These are phyloP conservation scores for Lunularia cruciata DNA, from an alignment of 225 moss, liverwort and hornwort species.

Conservation along the genomic window DNA sequence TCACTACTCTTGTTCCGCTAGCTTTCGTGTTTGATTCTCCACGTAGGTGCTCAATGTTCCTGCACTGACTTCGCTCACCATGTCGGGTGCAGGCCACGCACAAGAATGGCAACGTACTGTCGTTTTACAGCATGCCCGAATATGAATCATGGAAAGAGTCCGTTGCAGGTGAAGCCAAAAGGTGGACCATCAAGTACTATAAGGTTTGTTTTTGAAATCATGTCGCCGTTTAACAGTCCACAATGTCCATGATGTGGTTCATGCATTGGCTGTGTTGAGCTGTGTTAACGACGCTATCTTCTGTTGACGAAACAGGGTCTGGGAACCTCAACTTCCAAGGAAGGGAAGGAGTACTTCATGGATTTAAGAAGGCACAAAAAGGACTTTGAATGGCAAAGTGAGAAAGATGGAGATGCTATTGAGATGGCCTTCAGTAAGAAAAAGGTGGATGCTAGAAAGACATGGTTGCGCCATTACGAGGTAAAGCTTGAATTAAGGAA, in stretches of 20 bases:
- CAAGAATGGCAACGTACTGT: slow-evolving; percentile 50
- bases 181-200: slow-evolving; percentile 98
- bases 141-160: slow-evolving; percentile 86
- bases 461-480: slow-evolving; percentile 92
- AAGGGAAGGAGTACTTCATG: slow-evolving; percentile 95
- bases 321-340: slow-evolving; percentile 87
- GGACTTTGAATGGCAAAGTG: slow-evolving; percentile 71
- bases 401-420: slow-evolving; percentile 90
- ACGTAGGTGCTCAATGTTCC: not conserved
- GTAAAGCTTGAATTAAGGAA: slow-evolving; percentile 35
- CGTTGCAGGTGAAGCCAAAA: slow-evolving; percentile 72
- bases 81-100: slow-evolving; percentile 58
- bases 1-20: not conserved
- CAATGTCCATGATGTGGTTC: too few relatives aligned
- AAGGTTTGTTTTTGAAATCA: slow-evolving; percentile 57
- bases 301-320: slow-evolving; percentile 57
- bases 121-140: slow-evolving; percentile 97
- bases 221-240: too few relatives aligned
- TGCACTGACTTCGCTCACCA: not conserved
- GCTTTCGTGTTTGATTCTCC: not conserved
- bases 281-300: not conserved
- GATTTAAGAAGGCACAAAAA: slow-evolving; percentile 77
- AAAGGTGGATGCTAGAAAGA: slow-evolving; percentile 90
- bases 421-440: slow-evolving; percentile 99
- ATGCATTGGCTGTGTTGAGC: too few relatives aligned